phyloP scores from a whole-genome alignment of 2,329 filamentous ascomycete species.

The Aureobasidium sp. region DNA sequence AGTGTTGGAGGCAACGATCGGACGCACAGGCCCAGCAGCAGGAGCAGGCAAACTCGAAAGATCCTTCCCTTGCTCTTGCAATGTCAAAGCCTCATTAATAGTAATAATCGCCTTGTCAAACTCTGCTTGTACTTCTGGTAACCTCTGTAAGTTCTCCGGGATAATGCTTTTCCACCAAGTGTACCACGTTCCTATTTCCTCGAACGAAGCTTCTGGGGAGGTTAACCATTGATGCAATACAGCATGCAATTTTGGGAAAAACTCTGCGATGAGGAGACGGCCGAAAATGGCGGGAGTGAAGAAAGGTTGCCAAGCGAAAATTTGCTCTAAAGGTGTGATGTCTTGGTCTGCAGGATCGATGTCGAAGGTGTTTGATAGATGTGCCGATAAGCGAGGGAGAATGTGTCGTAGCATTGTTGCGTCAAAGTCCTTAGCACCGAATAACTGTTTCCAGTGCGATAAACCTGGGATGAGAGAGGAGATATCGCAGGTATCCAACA shows the following conservation, averaged over 20 bases:
- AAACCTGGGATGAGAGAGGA: slow-evolving; percentile 40
- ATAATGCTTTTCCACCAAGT: slow-evolving; percentile 49
- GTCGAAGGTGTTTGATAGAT: slow-evolving; percentile 47
- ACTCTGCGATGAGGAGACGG: slow-evolving; percentile 66
- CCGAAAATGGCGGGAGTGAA: slow-evolving; percentile 60
- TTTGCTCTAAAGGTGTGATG: slow-evolving; percentile 60
- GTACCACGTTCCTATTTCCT: slow-evolving; percentile 52
- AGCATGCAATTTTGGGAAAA: slow-evolving; percentile 82
- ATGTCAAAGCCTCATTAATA: slow-evolving; percentile 47
- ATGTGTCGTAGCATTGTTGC: slow-evolving; percentile 48
- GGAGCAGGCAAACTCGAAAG: slow-evolving; percentile 38
- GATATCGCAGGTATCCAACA: slow-evolving; percentile 50
- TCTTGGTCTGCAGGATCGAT: slow-evolving; percentile 69
- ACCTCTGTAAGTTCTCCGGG: slow-evolving; percentile 41
- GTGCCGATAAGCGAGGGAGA: slow-evolving; percentile 48
- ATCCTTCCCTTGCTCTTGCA: slow-evolving; percentile 37
- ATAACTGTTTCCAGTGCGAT: slow-evolving; percentile 47
- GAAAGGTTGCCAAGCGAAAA: slow-evolving; percentile 65
- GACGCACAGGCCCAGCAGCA: slow-evolving; percentile 29
- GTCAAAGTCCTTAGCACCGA: slow-evolving; percentile 44
- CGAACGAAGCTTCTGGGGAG: slow-evolving; percentile 42
- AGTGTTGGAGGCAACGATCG: slow-evolving; percentile 16
- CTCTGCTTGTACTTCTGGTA: slow-evolving; percentile 41
- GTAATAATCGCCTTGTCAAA: slow-evolving; percentile 49
- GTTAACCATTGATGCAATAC: slow-evolving; percentile 56